These are phyloP conservation scores for Nemania abortiva DNA, from an alignment of 2,329 filamentous ascomycete species.

Conservation along the genomic window DNA sequence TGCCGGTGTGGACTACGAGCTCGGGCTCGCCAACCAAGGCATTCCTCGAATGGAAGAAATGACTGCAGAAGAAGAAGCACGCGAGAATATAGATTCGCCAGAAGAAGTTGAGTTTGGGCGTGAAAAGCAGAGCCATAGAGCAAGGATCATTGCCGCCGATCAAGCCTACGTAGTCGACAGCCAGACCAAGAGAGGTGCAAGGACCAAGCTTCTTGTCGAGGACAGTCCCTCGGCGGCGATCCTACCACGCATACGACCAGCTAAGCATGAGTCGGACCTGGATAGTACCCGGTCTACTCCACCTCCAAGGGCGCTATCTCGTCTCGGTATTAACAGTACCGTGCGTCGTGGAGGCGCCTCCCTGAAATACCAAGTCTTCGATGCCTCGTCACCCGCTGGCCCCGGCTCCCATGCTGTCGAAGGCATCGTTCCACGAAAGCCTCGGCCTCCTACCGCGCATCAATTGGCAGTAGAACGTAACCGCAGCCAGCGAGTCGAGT, in stretches of 20 bases:
- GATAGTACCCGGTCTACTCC: slow-evolving; percentile 67
- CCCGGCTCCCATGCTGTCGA: slow-evolving; percentile 64
- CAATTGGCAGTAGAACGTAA: slow-evolving; percentile 85
- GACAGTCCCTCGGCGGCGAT: slow-evolving; percentile 67
- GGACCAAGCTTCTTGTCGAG: slow-evolving; percentile 57
- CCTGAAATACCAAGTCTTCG: slow-evolving; percentile 70
- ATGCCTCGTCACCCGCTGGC: slow-evolving; percentile 70
- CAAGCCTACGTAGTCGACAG: slow-evolving; percentile 75
- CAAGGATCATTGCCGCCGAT: slow-evolving; percentile 80
- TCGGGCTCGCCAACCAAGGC: slow-evolving; percentile 74
- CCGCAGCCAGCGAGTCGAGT: slow-evolving; percentile 81
- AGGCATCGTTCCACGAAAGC: slow-evolving; percentile 69
- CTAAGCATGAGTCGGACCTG: slow-evolving; percentile 69
- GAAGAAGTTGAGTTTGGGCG: slow-evolving; percentile 55
- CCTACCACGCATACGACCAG: slow-evolving; percentile 72
- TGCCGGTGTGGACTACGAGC: slow-evolving; percentile 72
- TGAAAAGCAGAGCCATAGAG: slow-evolving; percentile 77
- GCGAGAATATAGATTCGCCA: slow-evolving; percentile 80
- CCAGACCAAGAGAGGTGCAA: slow-evolving; percentile 67
- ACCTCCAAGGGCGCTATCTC: slow-evolving; percentile 58
- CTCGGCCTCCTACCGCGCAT: slow-evolving; percentile 82
- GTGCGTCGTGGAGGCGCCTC: slow-evolving; percentile 60
- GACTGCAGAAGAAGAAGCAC: slow-evolving; percentile 71
- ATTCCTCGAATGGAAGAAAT: slow-evolving; percentile 76
- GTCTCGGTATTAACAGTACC: slow-evolving; percentile 54